Conservation (phyloP, 441 rosid species). For the Isatis lusitanica region DNA sequence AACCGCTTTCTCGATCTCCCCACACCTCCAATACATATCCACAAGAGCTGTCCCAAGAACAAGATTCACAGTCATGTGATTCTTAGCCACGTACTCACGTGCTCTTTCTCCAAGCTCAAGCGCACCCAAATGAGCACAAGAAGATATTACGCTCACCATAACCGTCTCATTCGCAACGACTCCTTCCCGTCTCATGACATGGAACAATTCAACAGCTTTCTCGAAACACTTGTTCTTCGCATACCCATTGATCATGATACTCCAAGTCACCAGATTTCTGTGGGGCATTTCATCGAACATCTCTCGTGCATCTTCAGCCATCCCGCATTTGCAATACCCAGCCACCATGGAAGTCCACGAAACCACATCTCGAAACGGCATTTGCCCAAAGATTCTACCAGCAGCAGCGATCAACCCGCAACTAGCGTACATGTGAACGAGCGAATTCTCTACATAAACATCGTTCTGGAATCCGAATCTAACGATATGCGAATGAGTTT, state of each 20-base stretch:
- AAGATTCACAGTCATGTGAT: slow-evolving; percentile 46
- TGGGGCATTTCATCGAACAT: slow-evolving; percentile 77
- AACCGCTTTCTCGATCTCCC: slow-evolving; percentile 54
- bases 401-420: slow-evolving; percentile 53
- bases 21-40: slow-evolving; percentile 71
- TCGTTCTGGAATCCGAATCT: slow-evolving; percentile 54
- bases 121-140: slow-evolving; percentile 73
- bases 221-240: slow-evolving; percentile 44
- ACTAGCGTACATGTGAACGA: slow-evolving; percentile 62
- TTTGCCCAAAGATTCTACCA: slow-evolving; percentile 39
- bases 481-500: slow-evolving; percentile 54
- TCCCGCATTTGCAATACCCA: slow-evolving; percentile 48
- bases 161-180: slow-evolving; percentile 61
- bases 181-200: slow-evolving; percentile 49
- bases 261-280: slow-evolving; percentile 68
- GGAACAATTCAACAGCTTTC: slow-evolving; percentile 53
- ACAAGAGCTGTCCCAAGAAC: slow-evolving; percentile 67
- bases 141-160: slow-evolving; percentile 68
- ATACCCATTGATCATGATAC: slow-evolving; percentile 69
- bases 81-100: slow-evolving; percentile 50
- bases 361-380: slow-evolving; percentile 51
- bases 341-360: slow-evolving; percentile 73
- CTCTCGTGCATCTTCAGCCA: slow-evolving; percentile 50
- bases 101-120: slow-evolving; percentile 55
- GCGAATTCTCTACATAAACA: slow-evolving; percentile 58